Percentiles rank a stretch among this genome's conserved stretches.
Evolutionary conservation across 129 eudicot species (phyloP).

Genomic region (Solidago caesia): DNA sequence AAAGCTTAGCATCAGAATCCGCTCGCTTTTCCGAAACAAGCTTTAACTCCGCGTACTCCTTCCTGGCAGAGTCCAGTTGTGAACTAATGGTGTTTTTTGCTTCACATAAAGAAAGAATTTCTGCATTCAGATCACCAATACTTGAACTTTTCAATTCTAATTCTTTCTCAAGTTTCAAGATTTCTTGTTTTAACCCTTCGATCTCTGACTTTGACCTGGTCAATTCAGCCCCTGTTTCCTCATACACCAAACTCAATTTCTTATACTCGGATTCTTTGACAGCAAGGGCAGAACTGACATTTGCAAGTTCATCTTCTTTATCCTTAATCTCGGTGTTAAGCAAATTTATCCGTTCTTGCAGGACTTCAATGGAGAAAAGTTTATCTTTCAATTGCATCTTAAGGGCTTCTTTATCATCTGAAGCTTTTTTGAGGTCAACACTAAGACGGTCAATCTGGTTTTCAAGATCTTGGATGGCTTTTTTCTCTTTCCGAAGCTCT

Average conservation of each 20-base stretch:
- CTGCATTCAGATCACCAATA: constrained; percentile 44
- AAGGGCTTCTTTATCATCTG: constrained; percentile 49
- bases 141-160: constrained; percentile 44
- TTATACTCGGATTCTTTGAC: constrained; percentile 55
- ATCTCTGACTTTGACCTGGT: constrained; percentile 46
- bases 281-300: constrained; percentile 44
- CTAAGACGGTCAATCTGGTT: constrained; percentile 47
- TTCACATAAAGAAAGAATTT: constrained; percentile 41
- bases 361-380: constrained; percentile 41
- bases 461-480: constrained; percentile 45
- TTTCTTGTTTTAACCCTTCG: constrained; percentile 38
- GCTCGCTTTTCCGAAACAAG: constrained; percentile 43
- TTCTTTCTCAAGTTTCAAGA: constrained; percentile 47
- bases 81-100: constrained; percentile 43
- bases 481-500: constrained; percentile 63
- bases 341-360: constrained; percentile 60
- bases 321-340: constrained; percentile 58
- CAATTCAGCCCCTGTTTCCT: constrained; percentile 48
- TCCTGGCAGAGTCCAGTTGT: constrained; percentile 40
- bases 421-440: constrained; percentile 38
- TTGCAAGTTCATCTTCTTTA: constrained; percentile 54
- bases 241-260: constrained; percentile 42
- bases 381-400: constrained; percentile 59
- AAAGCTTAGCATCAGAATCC: constrained; percentile 59
- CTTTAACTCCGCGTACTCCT: constrained; percentile 45